These are phyloP conservation scores for Kwoniella europaea DNA, from an alignment of 768 basidiomycete species.

Conservation along the genomic window DNA sequence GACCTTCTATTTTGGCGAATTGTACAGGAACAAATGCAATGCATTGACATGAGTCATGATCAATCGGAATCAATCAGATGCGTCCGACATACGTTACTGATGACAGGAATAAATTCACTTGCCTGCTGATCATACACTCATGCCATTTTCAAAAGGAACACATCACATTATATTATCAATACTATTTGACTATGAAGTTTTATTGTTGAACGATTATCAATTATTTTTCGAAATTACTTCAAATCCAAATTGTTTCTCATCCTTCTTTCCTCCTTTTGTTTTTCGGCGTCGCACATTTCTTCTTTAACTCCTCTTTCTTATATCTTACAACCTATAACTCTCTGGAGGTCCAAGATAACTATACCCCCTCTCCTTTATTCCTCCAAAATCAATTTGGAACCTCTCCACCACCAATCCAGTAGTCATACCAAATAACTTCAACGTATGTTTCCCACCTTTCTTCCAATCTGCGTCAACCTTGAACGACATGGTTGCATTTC, in stretches of 20 bases:
- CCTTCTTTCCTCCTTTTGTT: no score
- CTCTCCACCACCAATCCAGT: slow-evolving; percentile 50
- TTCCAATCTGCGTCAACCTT: slow-evolving; percentile 13
- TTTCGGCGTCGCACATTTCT: no score
- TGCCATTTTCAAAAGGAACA: no score
- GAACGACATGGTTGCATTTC: slow-evolving; percentile 36
- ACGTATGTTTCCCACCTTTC: slow-evolving; percentile 31
- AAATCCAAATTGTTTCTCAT: no score
- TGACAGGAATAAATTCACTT: no score
- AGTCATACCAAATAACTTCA: slow-evolving; percentile 46
- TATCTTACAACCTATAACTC: slow-evolving; percentile 23
- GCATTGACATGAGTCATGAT: not conserved
- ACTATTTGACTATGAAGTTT: not conserved
- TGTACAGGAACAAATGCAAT: not conserved
- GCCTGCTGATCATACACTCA: no score
- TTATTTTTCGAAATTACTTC: not conserved
- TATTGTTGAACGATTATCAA: not conserved
- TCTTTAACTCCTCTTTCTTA: no score
- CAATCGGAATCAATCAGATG: no score
- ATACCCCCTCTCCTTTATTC: slow-evolving; percentile 38
- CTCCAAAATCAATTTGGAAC: slow-evolving; percentile 44
- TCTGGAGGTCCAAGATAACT: slow-evolving; percentile 49
- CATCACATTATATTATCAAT: not conserved
- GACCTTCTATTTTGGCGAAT: not conserved
- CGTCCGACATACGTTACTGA: no score